Evolutionary conservation across 768 basidiomycete genomes (phyloP), one percentile per base, ranked within the genome.

Genomic region (Leccinum truebloodii): DNA sequence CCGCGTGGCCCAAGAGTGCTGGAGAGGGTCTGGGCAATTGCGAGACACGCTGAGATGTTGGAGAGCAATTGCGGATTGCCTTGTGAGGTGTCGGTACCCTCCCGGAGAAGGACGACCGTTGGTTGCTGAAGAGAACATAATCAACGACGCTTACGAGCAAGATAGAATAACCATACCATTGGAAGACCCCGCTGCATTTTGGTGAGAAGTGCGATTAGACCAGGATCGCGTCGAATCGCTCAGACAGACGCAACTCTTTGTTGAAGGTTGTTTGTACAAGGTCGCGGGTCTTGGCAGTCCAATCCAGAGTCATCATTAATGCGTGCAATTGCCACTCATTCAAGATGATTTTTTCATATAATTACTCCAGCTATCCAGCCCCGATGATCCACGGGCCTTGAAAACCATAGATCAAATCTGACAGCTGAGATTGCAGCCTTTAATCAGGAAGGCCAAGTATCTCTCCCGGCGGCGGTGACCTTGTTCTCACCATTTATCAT

Each of bases 1-100:
- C 97, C 97, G 61, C 97, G 82, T 8, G 97, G 97, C 14, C 97
- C 97, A n/a, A 99, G 86, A 34, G 97, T 98, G 58, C 86, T 94
- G 22, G 97, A 83, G 57, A 99, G 85, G 2, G 94, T 98, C 72
- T 94, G 86, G 52, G 95, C 78, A 66, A 99, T 89, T 18, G 95
- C 94, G 59, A 95, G 86, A 79, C 96, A 98, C 74, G 96, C 95
- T 4, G 93, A 88, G 73, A 98, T 99, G 76, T 98, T 98, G 56
- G 93, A 95, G 30, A 98, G 82, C 30, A 98, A 78, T 74, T 98
- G 95, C 4, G 88, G 86, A 63, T 88, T 94, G 71, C 95, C 95
- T 76, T 97, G 95, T 4, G 95, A 97, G 16, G 92, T 88, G 76
- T 97, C 95, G 64, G 95, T 97, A 69, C 95, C 95, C 80, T 97